Percentiles rank a stretch among this genome's conserved stretches.
Conservation (phyloP, 73 alveolate species). For the Paramecium sonneborni region DNA sequence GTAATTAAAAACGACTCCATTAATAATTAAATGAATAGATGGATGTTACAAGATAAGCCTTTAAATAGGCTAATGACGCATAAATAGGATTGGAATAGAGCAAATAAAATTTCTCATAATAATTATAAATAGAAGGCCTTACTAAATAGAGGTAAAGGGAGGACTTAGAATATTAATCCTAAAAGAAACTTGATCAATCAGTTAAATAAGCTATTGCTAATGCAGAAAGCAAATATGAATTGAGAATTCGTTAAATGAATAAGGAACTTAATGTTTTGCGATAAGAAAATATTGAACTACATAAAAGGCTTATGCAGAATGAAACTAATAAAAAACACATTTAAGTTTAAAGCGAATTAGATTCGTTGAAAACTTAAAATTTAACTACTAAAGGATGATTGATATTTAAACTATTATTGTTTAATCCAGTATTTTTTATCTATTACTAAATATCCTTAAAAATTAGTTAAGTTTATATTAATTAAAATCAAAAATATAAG, state of each 20-base stretch:
- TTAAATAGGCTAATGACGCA: conserved; percentile 38
- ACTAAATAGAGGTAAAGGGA: not conserved
- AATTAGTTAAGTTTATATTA: too few relatives aligned
- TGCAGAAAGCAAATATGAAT: conserved; percentile 10
- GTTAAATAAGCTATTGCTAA: conserved; percentile 17
- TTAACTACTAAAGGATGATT: conserved; percentile 17
- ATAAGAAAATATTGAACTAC: conserved; percentile 48
- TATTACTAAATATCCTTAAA: not conserved
- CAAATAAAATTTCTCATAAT: not conserved
- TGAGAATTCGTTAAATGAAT: not conserved
- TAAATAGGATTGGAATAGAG: not conserved
- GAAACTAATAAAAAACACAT: conserved; percentile 6
- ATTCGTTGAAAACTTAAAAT: not conserved
- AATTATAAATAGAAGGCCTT: not conserved
- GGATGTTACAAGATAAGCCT: conserved; percentile 50
- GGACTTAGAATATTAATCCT: not conserved
- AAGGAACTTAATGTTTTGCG: not conserved
- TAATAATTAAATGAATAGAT: conserved; percentile 19
- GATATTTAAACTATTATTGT: not conserved
- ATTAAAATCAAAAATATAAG: not conserved
- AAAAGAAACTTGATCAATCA: not conserved
- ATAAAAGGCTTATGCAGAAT: not conserved
- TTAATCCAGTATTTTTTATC: too few relatives aligned
- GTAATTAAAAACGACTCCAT: not conserved
- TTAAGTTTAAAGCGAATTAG: conserved; percentile 16